Evolutionary conservation across 2,329 filamentous ascomycete genomes (phyloP).

Genomic region (Uncinocarpus reesii): DNA sequence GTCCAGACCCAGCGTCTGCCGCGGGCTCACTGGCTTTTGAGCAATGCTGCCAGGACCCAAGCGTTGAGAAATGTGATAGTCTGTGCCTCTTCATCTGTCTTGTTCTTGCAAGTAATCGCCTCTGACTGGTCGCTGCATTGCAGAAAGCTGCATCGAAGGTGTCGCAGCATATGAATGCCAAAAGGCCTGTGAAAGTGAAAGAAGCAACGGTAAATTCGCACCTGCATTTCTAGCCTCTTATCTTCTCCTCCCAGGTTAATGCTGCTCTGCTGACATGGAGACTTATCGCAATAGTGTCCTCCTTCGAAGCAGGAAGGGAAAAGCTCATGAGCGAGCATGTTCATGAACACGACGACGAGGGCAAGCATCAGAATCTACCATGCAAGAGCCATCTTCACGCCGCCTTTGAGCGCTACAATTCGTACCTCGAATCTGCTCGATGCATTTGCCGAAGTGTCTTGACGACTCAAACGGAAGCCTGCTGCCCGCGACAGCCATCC

Average conservation of each 20-base stretch:
- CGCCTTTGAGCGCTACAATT: slow-evolving; percentile 22
- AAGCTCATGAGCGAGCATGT: slow-evolving; percentile 12
- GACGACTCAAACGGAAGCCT: slow-evolving; percentile 7
- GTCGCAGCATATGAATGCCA: slow-evolving; percentile 12
- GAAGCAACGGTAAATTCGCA: background rate
- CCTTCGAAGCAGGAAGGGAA: background rate
- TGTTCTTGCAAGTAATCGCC: background rate
- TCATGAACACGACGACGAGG: slow-evolving; percentile 18
- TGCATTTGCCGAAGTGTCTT: slow-evolving; percentile 23
- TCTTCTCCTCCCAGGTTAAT: background rate
- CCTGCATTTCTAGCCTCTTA: background rate
- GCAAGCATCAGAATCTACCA: slow-evolving; percentile 15
- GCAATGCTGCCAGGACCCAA: slow-evolving; percentile 4
- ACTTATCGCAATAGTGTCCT: background rate
- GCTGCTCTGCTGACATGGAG: background rate
- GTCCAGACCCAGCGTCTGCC: background rate
- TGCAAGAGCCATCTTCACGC: slow-evolving; percentile 20
- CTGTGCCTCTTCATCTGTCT: background rate
- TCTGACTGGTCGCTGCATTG: slow-evolving; percentile 5
- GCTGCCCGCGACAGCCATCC: slow-evolving; percentile 6
- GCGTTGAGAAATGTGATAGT: slow-evolving; percentile 9
- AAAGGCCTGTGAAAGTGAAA: slow-evolving; percentile 6
- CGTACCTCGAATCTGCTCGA: slow-evolving; percentile 21
- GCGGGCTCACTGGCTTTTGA: background rate
- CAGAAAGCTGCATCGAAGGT: slow-evolving; percentile 12